Base-by-base conservation (phyloP, 352 stramenopile genomes). In the Peronospora destructor region DNA sequence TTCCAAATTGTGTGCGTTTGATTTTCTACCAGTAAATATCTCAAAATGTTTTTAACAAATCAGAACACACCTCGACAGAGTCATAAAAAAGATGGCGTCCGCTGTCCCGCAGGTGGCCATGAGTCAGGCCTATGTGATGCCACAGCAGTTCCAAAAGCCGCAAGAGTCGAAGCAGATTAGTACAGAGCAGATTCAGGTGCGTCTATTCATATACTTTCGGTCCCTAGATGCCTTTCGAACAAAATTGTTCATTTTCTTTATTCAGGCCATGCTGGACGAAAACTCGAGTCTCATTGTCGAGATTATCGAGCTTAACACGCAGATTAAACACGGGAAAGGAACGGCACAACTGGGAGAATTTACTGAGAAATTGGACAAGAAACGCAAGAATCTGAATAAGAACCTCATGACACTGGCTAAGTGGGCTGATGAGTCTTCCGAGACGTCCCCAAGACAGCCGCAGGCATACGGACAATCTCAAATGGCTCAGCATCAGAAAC, bases 361-460 rank as follows among this genome's bases (percentile, higher is more conserved):
- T 57, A 86, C 76, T 35, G 79, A 93, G 44, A 89, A 91, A 55
- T 64, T 93, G 29, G 79, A 93, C 60, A 91, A 91, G 71, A 93
- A 93, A 61, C 75, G 82, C 50, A 91, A 93, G 53, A 83, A 84
- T 54, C 82, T 93, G 43, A 93, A 93, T 66, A 85, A 85, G 61
- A 93, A 93, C 64, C 69, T 93, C 44, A 93, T 93, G 82, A 93
- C 78, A 37, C 71, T 93, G 28, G 82, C 82, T 36, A 93, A 93
- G 53, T 93, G 82, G 82, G 82, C 82, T 12, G 82, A 93, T 45
- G 82, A 93, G 45, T 87, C 79, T 16, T 80, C 77, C 4, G 79
- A 93, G 21, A 74, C 79, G 38, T 75, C 77, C 4, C 67, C 72
- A 29, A 68, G 48, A 45, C 75, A 60, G 11, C 68, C 68, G 17